A percentile compares a stretch with the other conserved stretches of the same genome.
phyloP scores from a whole-genome alignment of 495 filamentous ascomycete species.

The Hypomontagnella submonticulosa region DNA sequence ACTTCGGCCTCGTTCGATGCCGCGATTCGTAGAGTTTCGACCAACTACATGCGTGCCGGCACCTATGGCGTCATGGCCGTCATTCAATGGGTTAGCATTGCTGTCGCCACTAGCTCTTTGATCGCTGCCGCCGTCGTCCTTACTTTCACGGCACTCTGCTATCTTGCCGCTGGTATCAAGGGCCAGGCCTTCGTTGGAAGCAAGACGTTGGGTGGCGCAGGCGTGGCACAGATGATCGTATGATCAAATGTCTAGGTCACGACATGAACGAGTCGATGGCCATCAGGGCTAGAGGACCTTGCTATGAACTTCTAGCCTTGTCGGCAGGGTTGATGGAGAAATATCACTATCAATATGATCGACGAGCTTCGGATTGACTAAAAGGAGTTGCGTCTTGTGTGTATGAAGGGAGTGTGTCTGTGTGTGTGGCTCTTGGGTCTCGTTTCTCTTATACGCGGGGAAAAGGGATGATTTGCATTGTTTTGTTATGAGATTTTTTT shows the following conservation, averaged over 20 bases:
- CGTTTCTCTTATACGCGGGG: slow-evolving; percentile 23
- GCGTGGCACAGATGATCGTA: slow-evolving; percentile 99
- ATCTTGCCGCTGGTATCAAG: slow-evolving; percentile 84
- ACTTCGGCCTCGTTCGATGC: slow-evolving; percentile 89
- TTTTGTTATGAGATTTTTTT: slow-evolving; percentile 31
- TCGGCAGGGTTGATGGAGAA: slow-evolving; percentile 17
- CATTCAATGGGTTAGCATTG: slow-evolving; percentile 82
- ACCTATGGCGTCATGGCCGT: slow-evolving; percentile 85
- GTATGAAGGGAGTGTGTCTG: slow-evolving; percentile 4
- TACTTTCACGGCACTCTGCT: slow-evolving; percentile 80
- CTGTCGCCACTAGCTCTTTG: slow-evolving; percentile 72
- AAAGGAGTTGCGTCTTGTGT: slow-evolving; percentile 28
- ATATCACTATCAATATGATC: slow-evolving; percentile 19
- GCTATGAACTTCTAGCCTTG: slow-evolving; percentile 8
- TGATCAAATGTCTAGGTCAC: slow-evolving; percentile 53
- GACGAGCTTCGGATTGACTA: slow-evolving; percentile 18
- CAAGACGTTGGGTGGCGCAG: slow-evolving; percentile 95
- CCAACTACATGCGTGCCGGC: slow-evolving; percentile 96
- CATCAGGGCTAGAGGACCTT: slow-evolving; percentile 8
- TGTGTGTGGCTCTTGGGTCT: slow-evolving; percentile 28
- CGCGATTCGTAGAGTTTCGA: slow-evolving; percentile 90
- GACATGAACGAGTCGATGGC: slow-evolving; percentile 3
- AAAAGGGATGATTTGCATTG: slow-evolving; percentile 31
- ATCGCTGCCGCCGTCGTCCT: slow-evolving; percentile 89
- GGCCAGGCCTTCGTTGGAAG: slow-evolving; percentile 94